These are phyloP conservation scores for Trichoderma asperellum DNA, from an alignment of 2,329 filamentous ascomycete genomes.

Conservation along the genomic window DNA sequence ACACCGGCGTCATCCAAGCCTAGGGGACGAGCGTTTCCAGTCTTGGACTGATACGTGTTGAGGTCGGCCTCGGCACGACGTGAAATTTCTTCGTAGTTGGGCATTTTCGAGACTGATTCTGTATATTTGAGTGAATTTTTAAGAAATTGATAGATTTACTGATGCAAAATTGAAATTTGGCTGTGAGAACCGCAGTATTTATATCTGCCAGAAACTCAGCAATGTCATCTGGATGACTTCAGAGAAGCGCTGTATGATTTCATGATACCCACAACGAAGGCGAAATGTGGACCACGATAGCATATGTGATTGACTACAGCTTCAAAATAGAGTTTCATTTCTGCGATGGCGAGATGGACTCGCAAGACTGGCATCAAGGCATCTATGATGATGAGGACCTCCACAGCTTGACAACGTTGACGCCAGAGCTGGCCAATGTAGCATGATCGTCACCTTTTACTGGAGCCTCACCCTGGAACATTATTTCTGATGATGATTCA, in stretches of 20 bases:
- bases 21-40: slow-evolving; percentile 46
- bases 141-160: not conserved
- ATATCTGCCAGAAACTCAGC: not conserved
- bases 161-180: not conserved
- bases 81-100: slow-evolving; percentile 49
- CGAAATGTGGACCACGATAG: slow-evolving; percentile 1
- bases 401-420: not conserved
- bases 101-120: not conserved
- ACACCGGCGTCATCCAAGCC: slow-evolving; percentile 48
- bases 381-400: not conserved
- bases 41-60: slow-evolving; percentile 54
- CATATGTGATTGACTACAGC: not conserved
- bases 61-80: slow-evolving; percentile 52
- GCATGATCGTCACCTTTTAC: not conserved
- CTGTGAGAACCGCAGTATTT: not conserved
- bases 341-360: not conserved
- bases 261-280: slow-evolving; percentile 21
- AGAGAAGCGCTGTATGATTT: slow-evolving; percentile 28
- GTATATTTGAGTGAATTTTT: not conserved
- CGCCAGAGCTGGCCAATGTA: not conserved
- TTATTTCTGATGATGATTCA: not conserved
- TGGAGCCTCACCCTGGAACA: not conserved
- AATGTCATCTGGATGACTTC: slow-evolving; percentile 26
- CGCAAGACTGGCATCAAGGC: not conserved
- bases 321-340: not conserved